Evolutionary conservation across 1,139 yeast species (phyloP).

Genomic region (Lodderomyces metapsilosis): DNA sequence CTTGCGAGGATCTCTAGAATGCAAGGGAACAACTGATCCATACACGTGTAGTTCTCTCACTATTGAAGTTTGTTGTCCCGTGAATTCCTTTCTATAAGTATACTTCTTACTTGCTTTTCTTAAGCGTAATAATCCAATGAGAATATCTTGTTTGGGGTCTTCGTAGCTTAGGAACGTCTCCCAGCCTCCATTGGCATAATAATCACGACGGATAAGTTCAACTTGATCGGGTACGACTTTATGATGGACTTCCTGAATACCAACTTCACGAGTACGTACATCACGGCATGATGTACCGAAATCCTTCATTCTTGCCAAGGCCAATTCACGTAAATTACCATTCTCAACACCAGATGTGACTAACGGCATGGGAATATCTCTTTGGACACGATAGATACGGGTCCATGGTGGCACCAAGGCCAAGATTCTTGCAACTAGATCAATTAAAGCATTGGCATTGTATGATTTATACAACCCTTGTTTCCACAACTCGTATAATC

Average conservation of each 20-base stretch:
- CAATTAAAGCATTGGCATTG: conserved; percentile 91
- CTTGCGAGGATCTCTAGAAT: conserved; percentile 95
- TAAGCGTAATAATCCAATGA: conserved; percentile 85
- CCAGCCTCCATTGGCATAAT: conserved; percentile 99
- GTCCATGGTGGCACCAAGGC: conserved; percentile 99
- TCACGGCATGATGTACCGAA: conserved; percentile 96
- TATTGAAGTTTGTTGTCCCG: conserved; percentile 79
- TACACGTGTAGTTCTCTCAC: conserved; percentile 96
- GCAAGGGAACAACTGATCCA: conserved; percentile 96
- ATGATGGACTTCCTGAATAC: conserved; percentile 97
- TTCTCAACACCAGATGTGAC: conserved; percentile 98
- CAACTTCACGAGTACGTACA: conserved; percentile 98
- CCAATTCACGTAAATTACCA: conserved; percentile 93
- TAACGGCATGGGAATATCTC: conserved; percentile 99
- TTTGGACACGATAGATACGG: conserved; percentile 93
- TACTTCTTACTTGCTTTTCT: conserved; percentile 87
- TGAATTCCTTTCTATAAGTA: conserved; percentile 88
- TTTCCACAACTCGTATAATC: conserved; percentile 95
- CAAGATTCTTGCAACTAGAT: conserved; percentile 89
- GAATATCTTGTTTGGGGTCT: conserved; percentile 94
- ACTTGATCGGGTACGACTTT: conserved; percentile 97
- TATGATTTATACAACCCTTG: conserved; percentile 92
- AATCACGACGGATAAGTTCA: conserved; percentile 91
- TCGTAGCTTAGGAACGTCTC: conserved; percentile 95
- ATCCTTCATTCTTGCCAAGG: conserved; percentile 96